Percentiles rank a stretch among this genome's conserved stretches.
These are phyloP conservation scores for Colletotrichum tropicicola DNA, from an alignment of 2,329 filamentous ascomycete species.

Conservation along the genomic window DNA sequence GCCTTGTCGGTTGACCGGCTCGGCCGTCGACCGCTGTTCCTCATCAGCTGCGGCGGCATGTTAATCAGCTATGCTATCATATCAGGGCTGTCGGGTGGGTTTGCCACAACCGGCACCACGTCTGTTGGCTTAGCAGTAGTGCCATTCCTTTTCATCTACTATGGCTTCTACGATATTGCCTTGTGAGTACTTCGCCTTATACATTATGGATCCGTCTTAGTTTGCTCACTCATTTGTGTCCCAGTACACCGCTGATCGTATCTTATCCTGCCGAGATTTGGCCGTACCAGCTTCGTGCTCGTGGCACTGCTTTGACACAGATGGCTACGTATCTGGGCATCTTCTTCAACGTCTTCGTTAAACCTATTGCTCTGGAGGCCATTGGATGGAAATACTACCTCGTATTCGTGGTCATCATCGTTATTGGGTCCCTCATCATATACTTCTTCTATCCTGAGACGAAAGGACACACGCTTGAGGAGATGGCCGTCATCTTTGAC, in stretches of 20 bases:
- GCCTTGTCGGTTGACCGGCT: constrained; percentile 38
- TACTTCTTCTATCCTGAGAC: constrained; percentile 44
- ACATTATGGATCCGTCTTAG: fast-evolving
- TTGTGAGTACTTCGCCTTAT: constrained; percentile 29
- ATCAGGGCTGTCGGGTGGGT: constrained; percentile 48
- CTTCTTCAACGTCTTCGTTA: constrained; percentile 45
- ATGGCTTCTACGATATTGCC: constrained; percentile 39
- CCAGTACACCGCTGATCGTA: constrained; percentile 41
- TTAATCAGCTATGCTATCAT: constrained; percentile 47
- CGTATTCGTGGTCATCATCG: constrained; percentile 47
- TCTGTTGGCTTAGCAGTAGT: constrained; percentile 46
- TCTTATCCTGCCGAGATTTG: constrained; percentile 41
- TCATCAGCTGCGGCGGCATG: constrained; percentile 34
- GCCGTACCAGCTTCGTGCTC: constrained; percentile 40
- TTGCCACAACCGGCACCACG: constrained; percentile 39
- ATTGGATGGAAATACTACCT: constrained; percentile 55
- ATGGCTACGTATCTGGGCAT: constrained; percentile 21
- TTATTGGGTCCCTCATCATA: constrained; percentile 36
- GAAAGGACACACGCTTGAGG: constrained; percentile 33
- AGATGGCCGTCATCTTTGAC: constrained; percentile 30
- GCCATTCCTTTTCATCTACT: constrained; percentile 53
- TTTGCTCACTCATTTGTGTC: fast-evolving
- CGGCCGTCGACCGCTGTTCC: constrained; percentile 36
- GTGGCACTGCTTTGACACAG: constrained; percentile 35
- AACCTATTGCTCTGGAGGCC: constrained; percentile 51